Evolutionary conservation across 345 rosid species (phyloP).

Genomic region (Passiflora organensis): DNA sequence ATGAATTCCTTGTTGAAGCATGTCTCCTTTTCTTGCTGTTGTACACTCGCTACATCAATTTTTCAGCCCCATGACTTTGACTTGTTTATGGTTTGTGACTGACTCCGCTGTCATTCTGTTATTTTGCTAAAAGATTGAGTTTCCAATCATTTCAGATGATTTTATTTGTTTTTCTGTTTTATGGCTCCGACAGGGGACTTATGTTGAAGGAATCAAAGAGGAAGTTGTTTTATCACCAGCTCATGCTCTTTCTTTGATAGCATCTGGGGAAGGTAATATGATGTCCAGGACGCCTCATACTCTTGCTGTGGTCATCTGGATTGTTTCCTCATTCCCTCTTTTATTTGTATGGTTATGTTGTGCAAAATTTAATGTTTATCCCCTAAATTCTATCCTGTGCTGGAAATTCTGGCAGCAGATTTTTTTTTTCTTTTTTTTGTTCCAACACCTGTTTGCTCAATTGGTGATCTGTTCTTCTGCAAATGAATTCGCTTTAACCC

Average conservation of each 20-base stretch:
- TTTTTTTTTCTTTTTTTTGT: neutral
- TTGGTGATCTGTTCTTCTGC: conserved; percentile 8
- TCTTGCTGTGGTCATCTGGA: too few relatives aligned
- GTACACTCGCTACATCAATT: too few relatives aligned
- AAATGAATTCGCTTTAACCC: conserved; percentile 12
- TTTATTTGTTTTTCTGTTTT: conserved; percentile 13
- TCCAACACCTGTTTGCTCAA: conserved; percentile 6
- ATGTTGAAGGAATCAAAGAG: conserved; percentile 85
- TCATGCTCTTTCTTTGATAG: conserved; percentile 93
- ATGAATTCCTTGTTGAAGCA: too few relatives aligned
- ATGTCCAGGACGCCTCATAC: too few relatives aligned
- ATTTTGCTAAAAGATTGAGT: neutral
- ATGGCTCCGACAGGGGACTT: conserved; percentile 58
- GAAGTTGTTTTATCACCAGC: conserved; percentile 98
- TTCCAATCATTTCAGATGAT: neutral
- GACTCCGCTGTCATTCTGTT: neutral
- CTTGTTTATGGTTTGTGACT: neutral
- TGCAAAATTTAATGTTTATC: conserved; percentile 1
- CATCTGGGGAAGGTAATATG: conserved; percentile 82
- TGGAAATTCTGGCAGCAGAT: conserved; percentile 2
- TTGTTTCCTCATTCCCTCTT: too few relatives aligned
- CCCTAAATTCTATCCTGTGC: neutral
- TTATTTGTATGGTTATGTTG: neutral
- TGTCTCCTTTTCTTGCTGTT: too few relatives aligned
- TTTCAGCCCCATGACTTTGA: neutral